Evolutionary conservation across 2,329 filamentous ascomycete genomes (phyloP), one percentile per base, ranked within the genome.

Genomic region (Cephalotrichum gorgonifer): DNA sequence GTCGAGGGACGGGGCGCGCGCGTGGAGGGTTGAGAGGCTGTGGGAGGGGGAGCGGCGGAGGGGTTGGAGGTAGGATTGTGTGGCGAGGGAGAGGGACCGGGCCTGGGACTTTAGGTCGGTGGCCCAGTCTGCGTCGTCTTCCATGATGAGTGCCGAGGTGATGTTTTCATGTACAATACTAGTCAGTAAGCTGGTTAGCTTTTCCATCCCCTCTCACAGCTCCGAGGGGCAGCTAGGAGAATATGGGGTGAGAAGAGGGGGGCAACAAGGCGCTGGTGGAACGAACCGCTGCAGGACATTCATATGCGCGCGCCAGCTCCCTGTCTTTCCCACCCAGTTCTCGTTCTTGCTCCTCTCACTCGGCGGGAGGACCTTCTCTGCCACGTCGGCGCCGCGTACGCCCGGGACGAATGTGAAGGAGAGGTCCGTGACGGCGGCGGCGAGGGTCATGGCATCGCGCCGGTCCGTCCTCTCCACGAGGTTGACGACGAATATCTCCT

Each of bases 71-170:
- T 67, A 64, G 0, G 60, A 61, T 14, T 58, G 60, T 3, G 63
- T 60, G 0, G 67, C 65, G 17, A 56, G 54, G 1, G 70, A 66
- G 33, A 72, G 68, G 43, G 62, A 53, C 26, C 56, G 62, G 15
- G 79, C 64, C 54, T 80, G 76, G 0, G 60, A 47, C 28, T 72
- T 72, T 23, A 79, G 57, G 0, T 66, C 62, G 12, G 78, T 59
- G 50, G 79, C 76, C 76, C 76, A 80, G 60, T 80, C 76, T 20
- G 70, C 66, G 50, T 79, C 76, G 54, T 79, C 76, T 55, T 80
- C 76, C 25, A 79, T 57, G 26, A 79, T 72, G 2, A 79, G 60
- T 0, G 72, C 74, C 2, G 70, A 72, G 1, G 64, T 60, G 3
- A 75, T 54, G 38, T 69, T 67, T 11, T 68, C 59, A n/a, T 68